These are phyloP conservation scores for Akebia trifoliata DNA, from an alignment of 164 flowering plant genomes.

Conservation along the genomic window DNA sequence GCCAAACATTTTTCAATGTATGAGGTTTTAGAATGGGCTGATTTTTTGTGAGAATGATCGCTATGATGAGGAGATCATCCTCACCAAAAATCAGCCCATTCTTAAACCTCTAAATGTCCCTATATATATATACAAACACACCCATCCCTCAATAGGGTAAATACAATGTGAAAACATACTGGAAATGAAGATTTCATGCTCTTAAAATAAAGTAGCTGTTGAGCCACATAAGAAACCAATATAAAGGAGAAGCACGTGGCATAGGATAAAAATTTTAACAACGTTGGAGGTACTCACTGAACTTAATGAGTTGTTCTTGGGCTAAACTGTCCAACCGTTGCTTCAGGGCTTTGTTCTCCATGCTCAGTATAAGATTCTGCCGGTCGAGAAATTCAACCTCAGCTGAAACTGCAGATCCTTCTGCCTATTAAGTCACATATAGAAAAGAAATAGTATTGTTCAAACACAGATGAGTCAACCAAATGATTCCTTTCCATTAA, in stretches of 20 bases:
- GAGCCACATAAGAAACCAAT: not conserved
- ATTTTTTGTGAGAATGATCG: too few relatives aligned
- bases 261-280: not conserved
- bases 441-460: constrained; percentile 1
- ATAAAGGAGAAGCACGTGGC: not conserved
- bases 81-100: too few relatives aligned
- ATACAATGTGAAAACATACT: too few relatives aligned
- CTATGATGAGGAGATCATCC: too few relatives aligned
- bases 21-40: too few relatives aligned
- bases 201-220: too few relatives aligned
- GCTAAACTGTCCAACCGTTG: constrained; percentile 79
- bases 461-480: not conserved
- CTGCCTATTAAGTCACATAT: constrained; percentile 46
- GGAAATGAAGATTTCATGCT: too few relatives aligned
- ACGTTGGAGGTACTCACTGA: constrained; percentile 43
- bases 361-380: constrained; percentile 69
- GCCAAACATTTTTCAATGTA: too few relatives aligned
- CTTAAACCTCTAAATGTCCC: too few relatives aligned
- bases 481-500: not conserved
- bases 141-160: too few relatives aligned
- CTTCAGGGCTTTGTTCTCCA: constrained; percentile 93
- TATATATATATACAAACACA: too few relatives aligned
- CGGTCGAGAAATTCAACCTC: constrained; percentile 81
- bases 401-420: constrained; percentile 85
- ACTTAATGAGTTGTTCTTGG: constrained; percentile 82